phyloP scores from a whole-genome alignment of 2,329 filamentous ascomycete species.

The Scedosporium apiospermum region DNA sequence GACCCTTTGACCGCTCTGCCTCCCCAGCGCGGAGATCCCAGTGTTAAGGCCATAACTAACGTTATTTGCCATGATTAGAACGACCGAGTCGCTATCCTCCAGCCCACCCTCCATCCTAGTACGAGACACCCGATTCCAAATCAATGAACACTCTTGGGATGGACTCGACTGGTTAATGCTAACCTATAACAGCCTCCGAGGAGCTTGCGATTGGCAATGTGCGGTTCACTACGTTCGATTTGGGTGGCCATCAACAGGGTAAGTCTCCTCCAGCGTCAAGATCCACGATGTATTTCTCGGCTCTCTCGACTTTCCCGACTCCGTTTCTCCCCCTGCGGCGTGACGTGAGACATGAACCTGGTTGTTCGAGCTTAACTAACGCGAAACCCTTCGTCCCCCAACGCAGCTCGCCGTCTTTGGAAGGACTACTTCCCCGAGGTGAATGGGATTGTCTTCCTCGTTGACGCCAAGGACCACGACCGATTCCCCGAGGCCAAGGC shows the following conservation, averaged over 20 bases:
- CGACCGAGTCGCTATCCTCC: conserved; percentile 82
- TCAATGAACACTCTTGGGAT: background rate
- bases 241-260: conserved; percentile 91
- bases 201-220: conserved; percentile 89
- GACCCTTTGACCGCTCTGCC: background rate
- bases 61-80: conserved; percentile 46
- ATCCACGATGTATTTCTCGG: background rate
- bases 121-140: conserved; percentile 25
- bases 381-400: background rate
- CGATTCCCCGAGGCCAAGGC: conserved; percentile 90
- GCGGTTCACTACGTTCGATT: conserved; percentile 88
- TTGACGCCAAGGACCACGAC: conserved; percentile 96
- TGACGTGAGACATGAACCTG: background rate
- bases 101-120: conserved; percentile 89
- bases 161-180: background rate
- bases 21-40: background rate
- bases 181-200: conserved; percentile 57
- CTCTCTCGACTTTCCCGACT: background rate
- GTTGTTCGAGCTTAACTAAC: background rate
- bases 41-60: background rate
- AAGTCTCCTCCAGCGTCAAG: conserved; percentile 16
- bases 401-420: conserved; percentile 77
- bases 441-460: conserved; percentile 92
- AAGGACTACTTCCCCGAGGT: conserved; percentile 97
- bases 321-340: background rate